Evolutionary conservation across 345 rosid species (phyloP).

Genomic region (Rhodamnia argentea): DNA sequence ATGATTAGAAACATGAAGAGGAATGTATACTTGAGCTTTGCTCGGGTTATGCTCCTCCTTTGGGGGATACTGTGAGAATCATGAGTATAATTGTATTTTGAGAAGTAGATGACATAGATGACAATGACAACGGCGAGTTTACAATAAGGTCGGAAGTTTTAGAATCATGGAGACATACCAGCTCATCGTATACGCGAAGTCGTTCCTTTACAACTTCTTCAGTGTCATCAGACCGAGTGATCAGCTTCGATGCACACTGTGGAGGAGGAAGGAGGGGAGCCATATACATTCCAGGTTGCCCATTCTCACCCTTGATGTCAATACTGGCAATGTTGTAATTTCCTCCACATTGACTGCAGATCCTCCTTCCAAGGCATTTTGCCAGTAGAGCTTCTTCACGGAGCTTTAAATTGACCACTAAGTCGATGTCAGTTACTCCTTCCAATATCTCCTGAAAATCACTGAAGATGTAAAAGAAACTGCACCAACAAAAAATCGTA

Average conservation of each 20-base stretch:
- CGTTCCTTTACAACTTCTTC: slow-evolving; percentile 89
- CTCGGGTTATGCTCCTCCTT: neutral
- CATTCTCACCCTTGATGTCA: slow-evolving; percentile 76
- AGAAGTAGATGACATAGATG: neutral
- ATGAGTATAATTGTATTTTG: neutral
- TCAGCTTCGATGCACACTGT: slow-evolving; percentile 69
- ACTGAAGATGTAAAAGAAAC: neutral
- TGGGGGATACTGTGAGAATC: neutral
- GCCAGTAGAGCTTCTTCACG: slow-evolving; percentile 81
- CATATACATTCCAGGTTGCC: slow-evolving; percentile 78
- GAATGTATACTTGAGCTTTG: neutral
- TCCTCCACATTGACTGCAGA: slow-evolving; percentile 80
- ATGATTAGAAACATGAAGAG: neutral
- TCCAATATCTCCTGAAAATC: slow-evolving; percentile 71
- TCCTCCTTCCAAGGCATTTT: slow-evolving; percentile 94
- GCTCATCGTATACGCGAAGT: slow-evolving; percentile 60
- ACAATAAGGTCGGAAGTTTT: neutral
- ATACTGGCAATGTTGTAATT: slow-evolving; percentile 84
- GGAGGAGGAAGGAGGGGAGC: slow-evolving; percentile 96
- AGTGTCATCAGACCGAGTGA: slow-evolving; percentile 81
- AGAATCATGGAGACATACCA: slow-evolving; percentile 25
- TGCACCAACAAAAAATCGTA: neutral
- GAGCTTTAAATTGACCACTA: slow-evolving; percentile 84
- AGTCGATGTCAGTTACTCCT: slow-evolving; percentile 70
- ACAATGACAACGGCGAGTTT: neutral